A percentile compares a stretch with the other conserved stretches of the same genome.
Evolutionary conservation across 176 grass and related monocot species (phyloP).

Genomic region (Musa itinerans): DNA sequence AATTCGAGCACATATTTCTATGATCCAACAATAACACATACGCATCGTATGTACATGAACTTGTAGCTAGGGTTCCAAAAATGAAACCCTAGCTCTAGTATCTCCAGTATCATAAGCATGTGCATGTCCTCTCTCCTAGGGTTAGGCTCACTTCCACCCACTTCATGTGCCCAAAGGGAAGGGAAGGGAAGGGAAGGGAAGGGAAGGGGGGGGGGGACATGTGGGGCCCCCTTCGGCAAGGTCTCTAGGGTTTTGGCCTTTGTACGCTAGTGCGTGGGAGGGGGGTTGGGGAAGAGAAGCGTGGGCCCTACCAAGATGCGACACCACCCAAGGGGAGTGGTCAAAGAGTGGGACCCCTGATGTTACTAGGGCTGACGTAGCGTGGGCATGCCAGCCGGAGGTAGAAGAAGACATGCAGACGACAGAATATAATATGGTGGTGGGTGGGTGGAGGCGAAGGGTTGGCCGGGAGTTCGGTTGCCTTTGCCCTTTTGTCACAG

Average conservation of each 20-base stretch:
- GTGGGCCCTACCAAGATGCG: background rate
- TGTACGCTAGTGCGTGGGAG: background rate
- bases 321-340: slow-evolving; percentile 20
- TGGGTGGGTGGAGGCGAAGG: background rate
- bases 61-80: no score
- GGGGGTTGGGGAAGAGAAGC: background rate
- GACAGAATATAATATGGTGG: background rate
- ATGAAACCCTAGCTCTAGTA: no score
- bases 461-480: slow-evolving; percentile 11
- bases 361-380: slow-evolving; percentile 16
- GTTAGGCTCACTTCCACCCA: no score
- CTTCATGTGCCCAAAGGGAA: background rate
- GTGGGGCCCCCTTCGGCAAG: slow-evolving; percentile 26
- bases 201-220: slow-evolving; percentile 30
- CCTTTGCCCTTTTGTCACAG: slow-evolving; percentile 13
- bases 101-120: no score
- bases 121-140: no score
- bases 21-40: no score
- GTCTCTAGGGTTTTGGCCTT: background rate
- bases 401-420: background rate
- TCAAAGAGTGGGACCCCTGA: background rate
- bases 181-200: slow-evolving; percentile 14
- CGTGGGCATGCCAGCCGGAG: background rate
- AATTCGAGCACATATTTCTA: no score
- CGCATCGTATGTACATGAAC: no score